A percentile compares a stretch with the other conserved stretches of the same genome.
Evolutionary conservation across 768 basidiomycete species (phyloP).

Genomic region (Tulasnella sp.): DNA sequence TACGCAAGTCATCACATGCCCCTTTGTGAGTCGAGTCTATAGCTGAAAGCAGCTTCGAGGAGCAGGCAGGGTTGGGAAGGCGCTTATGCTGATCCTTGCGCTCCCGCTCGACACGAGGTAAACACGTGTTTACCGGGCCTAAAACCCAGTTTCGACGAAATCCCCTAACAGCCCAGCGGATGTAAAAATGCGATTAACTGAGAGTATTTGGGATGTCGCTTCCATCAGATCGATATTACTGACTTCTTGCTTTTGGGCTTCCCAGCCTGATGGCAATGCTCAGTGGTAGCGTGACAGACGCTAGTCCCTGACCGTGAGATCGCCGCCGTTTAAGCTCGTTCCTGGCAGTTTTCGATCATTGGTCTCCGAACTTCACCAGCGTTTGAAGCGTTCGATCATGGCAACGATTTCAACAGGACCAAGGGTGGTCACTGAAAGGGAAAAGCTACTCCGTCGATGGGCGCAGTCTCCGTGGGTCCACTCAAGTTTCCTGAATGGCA

Average conservation of each 20-base stretch:
- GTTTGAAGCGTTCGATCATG: neutral
- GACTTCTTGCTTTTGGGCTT: neutral
- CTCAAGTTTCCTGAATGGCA: neutral
- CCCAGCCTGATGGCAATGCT: neutral
- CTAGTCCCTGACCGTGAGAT: neutral
- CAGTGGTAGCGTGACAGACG: neutral
- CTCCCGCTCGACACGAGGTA: neutral
- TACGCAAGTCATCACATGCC: slow-evolving; percentile 14
- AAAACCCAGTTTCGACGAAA: neutral
- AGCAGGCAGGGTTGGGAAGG: neutral
- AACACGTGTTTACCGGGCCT: neutral
- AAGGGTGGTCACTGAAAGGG: neutral
- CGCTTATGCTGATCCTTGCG: neutral
- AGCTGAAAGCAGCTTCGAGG: neutral
- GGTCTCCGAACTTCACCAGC: neutral
- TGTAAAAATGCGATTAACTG: neutral
- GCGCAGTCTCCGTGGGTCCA: slow-evolving; percentile 1
- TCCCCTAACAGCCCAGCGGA: neutral
- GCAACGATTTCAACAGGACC: neutral
- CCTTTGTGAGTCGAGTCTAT: slow-evolving; percentile 19
- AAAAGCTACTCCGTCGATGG: neutral
- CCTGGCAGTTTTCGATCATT: slow-evolving; percentile 12
- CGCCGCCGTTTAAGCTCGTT: neutral
- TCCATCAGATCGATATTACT: neutral
- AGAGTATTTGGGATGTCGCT: neutral